Percentiles rank a stretch among this genome's conserved stretches.
Evolutionary conservation across 768 basidiomycete genomes (phyloP).

Genomic region (Pleurotus sapidus): DNA sequence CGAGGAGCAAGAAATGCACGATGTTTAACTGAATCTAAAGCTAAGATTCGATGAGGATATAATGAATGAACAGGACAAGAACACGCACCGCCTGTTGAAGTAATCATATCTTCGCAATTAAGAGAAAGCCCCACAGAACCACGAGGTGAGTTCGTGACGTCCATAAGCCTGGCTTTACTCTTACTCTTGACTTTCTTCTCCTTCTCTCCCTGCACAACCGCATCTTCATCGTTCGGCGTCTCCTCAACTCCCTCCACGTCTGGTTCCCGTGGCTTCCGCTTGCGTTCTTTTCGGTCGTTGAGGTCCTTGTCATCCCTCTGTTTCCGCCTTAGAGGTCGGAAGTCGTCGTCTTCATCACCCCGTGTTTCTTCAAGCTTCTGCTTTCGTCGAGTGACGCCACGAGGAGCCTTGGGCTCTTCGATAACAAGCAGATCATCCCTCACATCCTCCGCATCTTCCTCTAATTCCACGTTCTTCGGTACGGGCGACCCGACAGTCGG

Average conservation of each 20-base stretch:
- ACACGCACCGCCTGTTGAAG: slow-evolving; percentile 11
- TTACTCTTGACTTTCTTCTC: slow-evolving; percentile 14
- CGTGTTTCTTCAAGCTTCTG: slow-evolving; percentile 23
- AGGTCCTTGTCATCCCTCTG: slow-evolving; percentile 18
- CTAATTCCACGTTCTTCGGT: slow-evolving; percentile 42
- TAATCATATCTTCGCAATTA: not conserved
- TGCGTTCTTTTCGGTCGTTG: slow-evolving; percentile 47
- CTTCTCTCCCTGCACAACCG: slow-evolving; percentile 26
- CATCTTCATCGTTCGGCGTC: slow-evolving; percentile 28
- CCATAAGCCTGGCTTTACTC: slow-evolving; percentile 53
- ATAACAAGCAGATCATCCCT: slow-evolving; percentile 28
- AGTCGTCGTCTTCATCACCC: slow-evolving; percentile 21
- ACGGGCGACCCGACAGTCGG: slow-evolving; percentile 68
- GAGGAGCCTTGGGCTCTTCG: not conserved
- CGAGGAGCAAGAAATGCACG: slow-evolving; percentile 9
- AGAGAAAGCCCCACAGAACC: slow-evolving; percentile 9
- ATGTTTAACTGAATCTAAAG: not conserved
- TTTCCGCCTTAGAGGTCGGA: slow-evolving; percentile 19
- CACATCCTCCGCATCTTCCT: slow-evolving; percentile 58
- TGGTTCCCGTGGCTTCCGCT: slow-evolving; percentile 40
- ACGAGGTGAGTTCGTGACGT: slow-evolving; percentile 59
- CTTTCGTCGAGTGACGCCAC: not conserved
- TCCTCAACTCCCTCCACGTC: slow-evolving; percentile 30
- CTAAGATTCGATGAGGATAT: not conserved
- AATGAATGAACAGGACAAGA: not conserved